Percentiles rank a stretch among this genome's conserved stretches.
Evolutionary conservation across 2,329 filamentous ascomycete species (phyloP).

Genomic region (Colletotrichum musae): DNA sequence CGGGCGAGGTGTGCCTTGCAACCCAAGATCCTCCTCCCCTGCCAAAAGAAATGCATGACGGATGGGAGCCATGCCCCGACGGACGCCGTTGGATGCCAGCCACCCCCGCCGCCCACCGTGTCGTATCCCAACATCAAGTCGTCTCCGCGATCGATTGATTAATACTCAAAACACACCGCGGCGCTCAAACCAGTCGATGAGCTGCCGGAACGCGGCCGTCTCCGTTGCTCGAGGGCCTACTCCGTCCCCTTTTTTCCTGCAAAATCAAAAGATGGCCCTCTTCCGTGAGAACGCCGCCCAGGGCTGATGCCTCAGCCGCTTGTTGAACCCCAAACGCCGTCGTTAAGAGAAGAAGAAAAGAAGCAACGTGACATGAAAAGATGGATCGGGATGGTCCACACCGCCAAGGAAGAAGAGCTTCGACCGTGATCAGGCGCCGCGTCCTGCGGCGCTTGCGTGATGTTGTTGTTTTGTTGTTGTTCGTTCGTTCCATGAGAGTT

Average conservation of each 20-base stretch:
- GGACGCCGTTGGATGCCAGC: slow-evolving; percentile 41
- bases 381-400: slow-evolving; percentile 33
- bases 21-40: slow-evolving; percentile 20
- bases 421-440: slow-evolving; percentile 17
- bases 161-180: slow-evolving; percentile 41
- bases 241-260: slow-evolving; percentile 35
- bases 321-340: slow-evolving; percentile 37
- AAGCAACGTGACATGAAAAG: slow-evolving; percentile 38
- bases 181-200: slow-evolving; percentile 40
- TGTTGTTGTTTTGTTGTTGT: slow-evolving; percentile 9
- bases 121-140: slow-evolving; percentile 41
- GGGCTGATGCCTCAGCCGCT: slow-evolving; percentile 41
- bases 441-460: slow-evolving; percentile 1
- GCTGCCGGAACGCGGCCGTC: slow-evolving; percentile 35
- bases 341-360: slow-evolving; percentile 29
- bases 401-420: slow-evolving; percentile 14
- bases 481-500: slow-evolving; percentile 17
- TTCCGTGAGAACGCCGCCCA: slow-evolving; percentile 38
- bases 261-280: slow-evolving; percentile 38
- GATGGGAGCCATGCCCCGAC: slow-evolving; percentile 31
- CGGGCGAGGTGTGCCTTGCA: slow-evolving; percentile 34
- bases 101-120: slow-evolving; percentile 35
- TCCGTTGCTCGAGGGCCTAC: slow-evolving; percentile 28
- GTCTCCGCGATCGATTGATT: slow-evolving; percentile 41
- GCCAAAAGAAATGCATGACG: slow-evolving; percentile 38